Conservation (phyloP, 2,329 filamentous ascomycete genomes). For the Fusarium sp. region DNA sequence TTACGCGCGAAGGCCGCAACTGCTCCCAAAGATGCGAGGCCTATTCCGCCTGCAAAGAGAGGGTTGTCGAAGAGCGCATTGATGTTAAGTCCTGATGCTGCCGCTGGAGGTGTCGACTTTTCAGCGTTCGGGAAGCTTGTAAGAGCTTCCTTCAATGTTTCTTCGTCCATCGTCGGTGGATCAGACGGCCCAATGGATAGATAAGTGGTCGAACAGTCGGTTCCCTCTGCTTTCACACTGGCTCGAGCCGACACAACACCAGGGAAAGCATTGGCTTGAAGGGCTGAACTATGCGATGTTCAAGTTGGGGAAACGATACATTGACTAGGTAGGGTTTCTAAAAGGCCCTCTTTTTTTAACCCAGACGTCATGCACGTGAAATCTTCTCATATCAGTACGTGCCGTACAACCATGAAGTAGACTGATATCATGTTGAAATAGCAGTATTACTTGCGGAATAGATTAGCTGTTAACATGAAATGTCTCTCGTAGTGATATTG, state of each 20-base stretch:
- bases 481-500: not conserved
- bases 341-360: constrained; percentile 28
- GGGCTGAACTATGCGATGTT: not conserved
- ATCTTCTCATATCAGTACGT: not conserved
- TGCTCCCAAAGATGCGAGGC: constrained; percentile 88
- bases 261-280: constrained; percentile 1
- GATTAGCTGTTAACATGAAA: not conserved
- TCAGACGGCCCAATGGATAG: not conserved
- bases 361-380: constrained; percentile 29
- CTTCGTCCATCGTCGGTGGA: constrained; percentile 32
- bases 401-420: not conserved
- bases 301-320: not conserved
- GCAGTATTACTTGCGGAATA: not conserved
- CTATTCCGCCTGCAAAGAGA: constrained; percentile 79
- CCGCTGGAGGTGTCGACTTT: constrained; percentile 49
- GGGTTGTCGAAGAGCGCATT: constrained; percentile 72
- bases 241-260: not conserved
- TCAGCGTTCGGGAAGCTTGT: constrained; percentile 41
- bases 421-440: not conserved
- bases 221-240: constrained; percentile 17
- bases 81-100: constrained; percentile 57
- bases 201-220: constrained; percentile 23
- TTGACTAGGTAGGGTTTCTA: not conserved
- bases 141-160: constrained; percentile 28
- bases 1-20: constrained; percentile 83